Percentiles rank a stretch among this genome's conserved stretches.
These are phyloP conservation scores for Drosera capensis DNA, from an alignment of 148 eudicot species.

Conservation along the genomic window DNA sequence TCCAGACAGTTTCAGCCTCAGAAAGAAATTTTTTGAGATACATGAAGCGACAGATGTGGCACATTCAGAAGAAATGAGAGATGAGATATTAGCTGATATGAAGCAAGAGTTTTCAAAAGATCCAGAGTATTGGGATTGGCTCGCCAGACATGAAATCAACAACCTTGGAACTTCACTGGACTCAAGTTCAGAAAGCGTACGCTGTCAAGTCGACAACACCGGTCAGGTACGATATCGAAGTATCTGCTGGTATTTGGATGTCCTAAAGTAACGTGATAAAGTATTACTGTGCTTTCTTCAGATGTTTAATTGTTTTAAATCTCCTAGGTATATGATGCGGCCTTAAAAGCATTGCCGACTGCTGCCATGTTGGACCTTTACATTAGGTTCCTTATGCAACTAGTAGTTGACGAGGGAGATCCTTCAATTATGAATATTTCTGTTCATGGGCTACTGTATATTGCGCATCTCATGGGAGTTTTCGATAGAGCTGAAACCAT, in stretches of 20 bases:
- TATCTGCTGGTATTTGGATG: background rate
- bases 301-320: no score
- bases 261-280: background rate
- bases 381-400: constrained; percentile 40
- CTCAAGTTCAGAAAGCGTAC: constrained; percentile 15
- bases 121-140: constrained; percentile 80
- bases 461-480: constrained; percentile 28
- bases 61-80: constrained; percentile 56
- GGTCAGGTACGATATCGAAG: constrained; percentile 27
- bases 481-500: constrained; percentile 53
- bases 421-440: constrained; percentile 7
- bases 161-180: constrained; percentile 12
- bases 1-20: constrained; percentile 47
- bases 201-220: constrained; percentile 32
- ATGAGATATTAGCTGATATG: constrained; percentile 57
- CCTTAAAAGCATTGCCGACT: constrained; percentile 32
- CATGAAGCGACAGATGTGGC: constrained; percentile 54
- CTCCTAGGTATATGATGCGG: constrained; percentile 81
- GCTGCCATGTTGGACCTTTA: constrained; percentile 39
- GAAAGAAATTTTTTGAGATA: constrained; percentile 59
- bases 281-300: no score
- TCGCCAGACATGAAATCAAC: constrained; percentile 34
- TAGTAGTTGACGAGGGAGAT: constrained; percentile 14
- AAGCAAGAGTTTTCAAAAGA: constrained; percentile 52
- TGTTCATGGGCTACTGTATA: constrained; percentile 15